Evolutionary conservation across 1,284 basidiomycete genomes (phyloP).

Genomic region (Bondarzewia mesenterica): DNA sequence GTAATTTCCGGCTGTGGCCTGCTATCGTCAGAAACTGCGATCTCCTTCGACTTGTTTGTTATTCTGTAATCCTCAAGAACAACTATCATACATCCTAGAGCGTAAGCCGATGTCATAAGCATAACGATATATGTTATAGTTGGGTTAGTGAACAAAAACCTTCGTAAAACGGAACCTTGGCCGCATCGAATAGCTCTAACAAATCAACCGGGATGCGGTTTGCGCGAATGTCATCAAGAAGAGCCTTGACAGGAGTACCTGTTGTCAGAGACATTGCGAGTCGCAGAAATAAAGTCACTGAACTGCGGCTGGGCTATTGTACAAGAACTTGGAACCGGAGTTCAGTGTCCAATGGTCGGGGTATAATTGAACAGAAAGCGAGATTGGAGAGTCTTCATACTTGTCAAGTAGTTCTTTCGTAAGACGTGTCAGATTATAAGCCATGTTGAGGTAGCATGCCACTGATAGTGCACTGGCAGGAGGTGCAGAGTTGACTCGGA

Average conservation of each 20-base stretch:
- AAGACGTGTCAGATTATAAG: conserved; percentile 65
- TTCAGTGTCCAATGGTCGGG: conserved; percentile 74
- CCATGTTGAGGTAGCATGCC: conserved; percentile 29
- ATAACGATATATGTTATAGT: not conserved
- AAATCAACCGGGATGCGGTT: conserved; percentile 77
- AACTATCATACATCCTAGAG: conserved; percentile 69
- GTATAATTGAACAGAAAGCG: conserved; percentile 68
- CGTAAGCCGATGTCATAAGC: not conserved
- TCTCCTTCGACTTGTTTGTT: conserved; percentile 37
- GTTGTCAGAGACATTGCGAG: conserved; percentile 5
- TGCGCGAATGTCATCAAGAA: conserved; percentile 72
- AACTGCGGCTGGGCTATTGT: conserved; percentile 71
- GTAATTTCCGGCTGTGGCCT: conserved; percentile 38
- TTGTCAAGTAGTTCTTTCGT: conserved; percentile 49
- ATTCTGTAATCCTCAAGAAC: conserved; percentile 70
- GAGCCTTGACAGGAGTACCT: conserved; percentile 34
- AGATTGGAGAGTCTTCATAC: conserved; percentile 49
- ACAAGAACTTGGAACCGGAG: conserved; percentile 67
- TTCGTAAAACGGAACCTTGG: conserved; percentile 69
- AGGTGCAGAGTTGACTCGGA: not conserved
- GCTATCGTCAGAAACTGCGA: conserved; percentile 17
- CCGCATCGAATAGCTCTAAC: conserved; percentile 64
- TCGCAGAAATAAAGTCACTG: conserved; percentile 13
- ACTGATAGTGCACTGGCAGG: not conserved
- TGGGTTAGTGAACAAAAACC: conserved; percentile 34